Evolutionary conservation across 345 rosid genomes (phyloP), one percentile per base, ranked within the genome.

Genomic region (Euphorbia pulcherrima): DNA sequence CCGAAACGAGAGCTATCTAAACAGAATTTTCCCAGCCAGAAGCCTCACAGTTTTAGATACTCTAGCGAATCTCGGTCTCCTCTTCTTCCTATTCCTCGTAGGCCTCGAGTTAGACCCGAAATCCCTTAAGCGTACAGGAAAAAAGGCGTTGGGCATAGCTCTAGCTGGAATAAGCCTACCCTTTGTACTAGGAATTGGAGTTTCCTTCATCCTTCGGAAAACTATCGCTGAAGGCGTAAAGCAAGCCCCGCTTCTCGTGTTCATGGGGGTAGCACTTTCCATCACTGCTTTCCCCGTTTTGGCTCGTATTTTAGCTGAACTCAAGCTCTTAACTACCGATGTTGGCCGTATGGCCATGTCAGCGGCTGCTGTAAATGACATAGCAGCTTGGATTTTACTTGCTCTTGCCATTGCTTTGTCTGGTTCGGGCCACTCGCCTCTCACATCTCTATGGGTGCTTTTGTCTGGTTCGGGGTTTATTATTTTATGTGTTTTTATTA

Each of bases 211-310:
- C 44, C 87, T 88, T 65, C 77, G 77, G 5, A 72, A 65, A 26
- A 74, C 84, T 2, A 75, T 85, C 37, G 72, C 84, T 18, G 63
- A 78, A 53, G 84, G 80, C 4, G 85, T 76, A 6, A 46, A 58
- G 28, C 44, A 64, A 54, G 72, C 84, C 60, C 80, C 97, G 18
- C 85, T 88, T 66, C 85, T 88, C 62, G 85, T 88, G 2, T 90
- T 87, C 86, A 90, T 90, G 92, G 96, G 97, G 17, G 97, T 90
- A 16, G 87, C 97, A 1, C 85, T 87, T 67, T 88, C 92, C 0
- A 80, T 90, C 65, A 90, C 97, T 5, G 97, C 95, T 27, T 90
- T 90, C 72, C 95, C 92, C 0, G 88, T 90, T 60, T 64, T 90
- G 64, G 97, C 97, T 37, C 92, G 96, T 58, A 90, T 90, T 61